Evolutionary conservation across 768 basidiomycete genomes (phyloP).

Genomic region (Agrocybe chaxingu): DNA sequence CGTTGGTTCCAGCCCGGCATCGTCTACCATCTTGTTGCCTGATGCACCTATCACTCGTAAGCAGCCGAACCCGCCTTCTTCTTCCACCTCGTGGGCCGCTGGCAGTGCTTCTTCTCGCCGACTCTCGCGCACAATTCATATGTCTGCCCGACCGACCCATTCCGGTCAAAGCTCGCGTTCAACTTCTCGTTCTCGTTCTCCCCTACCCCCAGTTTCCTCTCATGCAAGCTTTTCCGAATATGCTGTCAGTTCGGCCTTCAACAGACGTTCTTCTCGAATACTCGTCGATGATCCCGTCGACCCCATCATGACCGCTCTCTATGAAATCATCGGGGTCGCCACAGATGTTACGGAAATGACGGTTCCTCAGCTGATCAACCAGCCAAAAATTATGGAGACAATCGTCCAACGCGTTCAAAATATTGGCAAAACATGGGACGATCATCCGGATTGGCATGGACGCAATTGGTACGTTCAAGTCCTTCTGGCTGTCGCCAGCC

Average conservation of each 20-base stretch:
- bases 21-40: constrained; percentile 57
- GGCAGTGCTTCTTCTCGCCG: constrained; percentile 66
- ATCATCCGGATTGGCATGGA: constrained; percentile 97
- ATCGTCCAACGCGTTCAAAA: constrained; percentile 88
- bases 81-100: constrained; percentile 52
- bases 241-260: constrained; percentile 37
- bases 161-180: constrained; percentile 89
- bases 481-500: constrained; percentile 90
- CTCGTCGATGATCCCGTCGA: constrained; percentile 83
- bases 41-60: constrained; percentile 69
- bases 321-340: constrained; percentile 89
- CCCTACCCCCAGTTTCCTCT: constrained; percentile 68
- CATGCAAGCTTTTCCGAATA: constrained; percentile 67
- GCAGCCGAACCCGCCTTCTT: constrained; percentile 40
- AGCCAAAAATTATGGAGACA: constrained; percentile 80
- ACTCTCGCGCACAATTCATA: constrained; percentile 83
- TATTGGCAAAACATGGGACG: constrained; percentile 95
- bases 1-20: constrained; percentile 57
- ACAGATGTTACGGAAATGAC: constrained; percentile 93
- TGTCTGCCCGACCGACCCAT: constrained; percentile 58
- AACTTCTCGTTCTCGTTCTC: constrained; percentile 92
- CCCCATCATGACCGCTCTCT: constrained; percentile 86
- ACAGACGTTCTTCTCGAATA: constrained; percentile 78
- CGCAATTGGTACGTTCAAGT: constrained; percentile 98
- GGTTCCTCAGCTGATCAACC: constrained; percentile 77